These are phyloP conservation scores for Lathyrus sativus DNA, from an alignment of 306 rosid genomes.

Conservation along the genomic window DNA sequence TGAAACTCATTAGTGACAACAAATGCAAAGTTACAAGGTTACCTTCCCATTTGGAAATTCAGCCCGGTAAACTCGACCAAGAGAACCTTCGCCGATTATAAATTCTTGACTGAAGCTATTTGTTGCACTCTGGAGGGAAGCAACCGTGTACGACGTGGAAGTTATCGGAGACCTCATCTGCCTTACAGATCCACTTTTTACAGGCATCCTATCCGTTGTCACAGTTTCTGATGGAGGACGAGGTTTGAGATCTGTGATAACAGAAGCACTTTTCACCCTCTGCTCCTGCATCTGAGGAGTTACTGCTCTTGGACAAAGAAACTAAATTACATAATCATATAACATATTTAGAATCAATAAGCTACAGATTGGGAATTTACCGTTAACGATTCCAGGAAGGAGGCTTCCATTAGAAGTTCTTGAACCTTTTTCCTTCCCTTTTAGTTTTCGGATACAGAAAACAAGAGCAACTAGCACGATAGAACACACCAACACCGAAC, in stretches of 20 bases:
- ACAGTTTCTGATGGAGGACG: slow-evolving; percentile 79
- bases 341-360: slow-evolving; percentile 7
- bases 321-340: slow-evolving; percentile 22
- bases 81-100: slow-evolving; percentile 96
- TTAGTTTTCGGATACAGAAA: slow-evolving; percentile 64
- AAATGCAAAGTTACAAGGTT: slow-evolving; percentile 28
- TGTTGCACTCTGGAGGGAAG: slow-evolving; percentile 92
- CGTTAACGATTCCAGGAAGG: slow-evolving; percentile 59
- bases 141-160: slow-evolving; percentile 82
- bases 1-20: slow-evolving; percentile 12
- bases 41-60: slow-evolving; percentile 94
- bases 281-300: slow-evolving; percentile 77
- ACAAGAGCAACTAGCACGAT: slow-evolving; percentile 56
- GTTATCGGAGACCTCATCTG: slow-evolving; percentile 89
- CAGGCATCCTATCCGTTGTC: slow-evolving; percentile 61
- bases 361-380: slow-evolving; percentile 46
- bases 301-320: slow-evolving; percentile 48
- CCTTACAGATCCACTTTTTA: slow-evolving; percentile 73
- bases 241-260: slow-evolving; percentile 75
- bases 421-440: slow-evolving; percentile 50
- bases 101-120: slow-evolving; percentile 96
- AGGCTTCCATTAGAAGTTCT: slow-evolving; percentile 62
- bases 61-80: slow-evolving; percentile 94
- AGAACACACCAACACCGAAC: slow-evolving; percentile 54
- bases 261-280: slow-evolving; percentile 61